Conservation (phyloP, 2,329 filamentous ascomycete genomes). For the Emydomyces testavorans region DNA sequence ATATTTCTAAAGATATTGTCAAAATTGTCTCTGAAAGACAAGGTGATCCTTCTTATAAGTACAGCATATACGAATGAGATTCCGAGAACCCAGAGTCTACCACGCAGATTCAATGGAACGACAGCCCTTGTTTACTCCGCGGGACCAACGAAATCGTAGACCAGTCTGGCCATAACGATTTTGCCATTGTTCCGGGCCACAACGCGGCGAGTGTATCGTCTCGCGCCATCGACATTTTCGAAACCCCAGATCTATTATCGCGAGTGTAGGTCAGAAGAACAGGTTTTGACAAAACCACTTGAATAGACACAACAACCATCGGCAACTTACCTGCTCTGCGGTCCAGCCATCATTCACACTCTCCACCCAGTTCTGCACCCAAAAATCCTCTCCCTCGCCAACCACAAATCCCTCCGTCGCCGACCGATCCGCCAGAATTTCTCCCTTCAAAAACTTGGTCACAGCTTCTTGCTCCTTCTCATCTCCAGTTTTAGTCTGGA, state of each 20-base stretch:
- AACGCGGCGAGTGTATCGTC: constrained; percentile 35
- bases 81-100: no score
- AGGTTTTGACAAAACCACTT: not conserved
- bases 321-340: constrained; percentile 39
- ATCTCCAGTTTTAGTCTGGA: constrained; percentile 31
- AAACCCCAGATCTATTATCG: constrained; percentile 37
- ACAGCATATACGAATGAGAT: no score
- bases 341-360: constrained; percentile 43
- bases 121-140: constrained; percentile 13
- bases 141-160: constrained; percentile 30
- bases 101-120: not conserved
- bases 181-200: constrained; percentile 31
- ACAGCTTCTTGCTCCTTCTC: constrained; percentile 31
- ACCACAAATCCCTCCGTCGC: constrained; percentile 48
- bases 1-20: no score
- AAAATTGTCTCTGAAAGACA: no score
- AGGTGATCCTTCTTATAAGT: no score
- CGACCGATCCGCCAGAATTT: constrained; percentile 42
- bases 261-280: not conserved
- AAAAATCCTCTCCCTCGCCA: constrained; percentile 34
- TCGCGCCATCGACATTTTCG: constrained; percentile 32
- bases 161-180: constrained; percentile 30
- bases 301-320: not conserved
- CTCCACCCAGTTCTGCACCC: constrained; percentile 41
- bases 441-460: constrained; percentile 30